These are phyloP conservation scores for Apophysomyces sp. DNA, from an alignment of 371 early-diverging fungal genomes.

Conservation along the genomic window DNA sequence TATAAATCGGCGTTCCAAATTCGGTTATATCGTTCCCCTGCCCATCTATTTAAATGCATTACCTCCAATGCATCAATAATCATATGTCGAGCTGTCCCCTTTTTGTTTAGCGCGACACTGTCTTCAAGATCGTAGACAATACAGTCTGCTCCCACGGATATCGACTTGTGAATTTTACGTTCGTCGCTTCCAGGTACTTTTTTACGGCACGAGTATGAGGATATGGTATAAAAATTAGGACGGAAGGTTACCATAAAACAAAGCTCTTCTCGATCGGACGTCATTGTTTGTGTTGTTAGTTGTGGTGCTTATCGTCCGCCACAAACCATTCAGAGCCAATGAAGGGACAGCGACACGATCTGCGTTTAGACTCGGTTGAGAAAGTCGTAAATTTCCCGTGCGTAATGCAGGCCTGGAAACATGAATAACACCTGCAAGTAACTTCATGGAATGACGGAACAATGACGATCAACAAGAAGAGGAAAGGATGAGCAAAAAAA, in stretches of 20 bases:
- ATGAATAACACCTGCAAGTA: neutral
- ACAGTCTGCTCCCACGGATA: constrained; percentile 71
- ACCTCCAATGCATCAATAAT: constrained; percentile 77
- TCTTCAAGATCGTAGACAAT: constrained; percentile 92
- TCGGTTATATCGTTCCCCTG: neutral
- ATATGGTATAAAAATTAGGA: neutral
- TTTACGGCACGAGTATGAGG: neutral
- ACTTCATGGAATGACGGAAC: neutral
- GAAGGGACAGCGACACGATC: neutral
- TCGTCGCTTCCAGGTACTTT: constrained; percentile 88
- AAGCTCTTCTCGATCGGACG: constrained; percentile 38
- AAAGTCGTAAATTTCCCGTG: neutral
- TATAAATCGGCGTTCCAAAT: constrained; percentile 20
- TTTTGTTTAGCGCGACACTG: constrained; percentile 80
- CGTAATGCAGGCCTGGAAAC: neutral
- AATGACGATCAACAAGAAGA: neutral
- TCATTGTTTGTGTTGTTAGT: neutral
- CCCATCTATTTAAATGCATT: constrained; percentile 10
- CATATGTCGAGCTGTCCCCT: constrained; percentile 75
- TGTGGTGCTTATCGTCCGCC: constrained; percentile 2
- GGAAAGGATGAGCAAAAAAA: neutral
- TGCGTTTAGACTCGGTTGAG: neutral
- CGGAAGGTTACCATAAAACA: constrained; percentile 39
- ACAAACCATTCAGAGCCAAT: neutral
- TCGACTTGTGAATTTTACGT: constrained; percentile 81